Conservation (phyloP, 768 basidiomycete species). For the Phylloporus scabripes region DNA sequence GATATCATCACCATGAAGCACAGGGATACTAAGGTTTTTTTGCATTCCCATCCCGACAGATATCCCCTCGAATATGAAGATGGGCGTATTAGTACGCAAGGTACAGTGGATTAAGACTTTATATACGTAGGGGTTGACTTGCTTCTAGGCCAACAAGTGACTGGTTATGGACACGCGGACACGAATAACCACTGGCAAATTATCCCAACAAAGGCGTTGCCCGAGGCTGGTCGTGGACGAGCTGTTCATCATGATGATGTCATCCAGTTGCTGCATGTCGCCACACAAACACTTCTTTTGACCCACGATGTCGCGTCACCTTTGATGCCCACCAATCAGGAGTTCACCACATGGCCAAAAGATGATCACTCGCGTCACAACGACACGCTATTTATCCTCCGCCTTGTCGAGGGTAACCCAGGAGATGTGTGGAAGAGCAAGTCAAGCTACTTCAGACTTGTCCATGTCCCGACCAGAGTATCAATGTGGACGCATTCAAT, state of each 20-base stretch:
- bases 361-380: slow-evolving; percentile 74
- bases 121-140: not conserved
- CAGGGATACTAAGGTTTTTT: slow-evolving; percentile 87
- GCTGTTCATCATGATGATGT: slow-evolving; percentile 87
- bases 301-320: slow-evolving; percentile 98
- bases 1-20: slow-evolving; percentile 86
- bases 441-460: slow-evolving; percentile 84
- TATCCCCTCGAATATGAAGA: slow-evolving; percentile 96
- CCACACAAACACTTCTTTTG: slow-evolving; percentile 75
- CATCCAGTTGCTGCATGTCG: slow-evolving; percentile 83
- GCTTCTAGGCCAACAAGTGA: slow-evolving; percentile 82
- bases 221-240: slow-evolving; percentile 89
- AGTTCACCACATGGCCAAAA: slow-evolving; percentile 89
- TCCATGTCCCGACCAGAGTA: slow-evolving; percentile 87
- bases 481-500: slow-evolving; percentile 89
- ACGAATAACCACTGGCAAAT: slow-evolving; percentile 95
- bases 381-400: slow-evolving; percentile 83
- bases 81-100: slow-evolving; percentile 91
- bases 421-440: slow-evolving; percentile 91
- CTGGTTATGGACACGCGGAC: slow-evolving; percentile 91
- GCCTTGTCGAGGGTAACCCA: slow-evolving; percentile 65
- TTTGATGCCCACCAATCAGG: slow-evolving; percentile 96
- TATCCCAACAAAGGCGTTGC: slow-evolving; percentile 90
- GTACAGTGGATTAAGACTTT: slow-evolving; percentile 29
- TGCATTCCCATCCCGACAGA: slow-evolving; percentile 87